Base-by-base conservation (phyloP, 768 basidiomycete genomes). In the Zangia roseola region DNA sequence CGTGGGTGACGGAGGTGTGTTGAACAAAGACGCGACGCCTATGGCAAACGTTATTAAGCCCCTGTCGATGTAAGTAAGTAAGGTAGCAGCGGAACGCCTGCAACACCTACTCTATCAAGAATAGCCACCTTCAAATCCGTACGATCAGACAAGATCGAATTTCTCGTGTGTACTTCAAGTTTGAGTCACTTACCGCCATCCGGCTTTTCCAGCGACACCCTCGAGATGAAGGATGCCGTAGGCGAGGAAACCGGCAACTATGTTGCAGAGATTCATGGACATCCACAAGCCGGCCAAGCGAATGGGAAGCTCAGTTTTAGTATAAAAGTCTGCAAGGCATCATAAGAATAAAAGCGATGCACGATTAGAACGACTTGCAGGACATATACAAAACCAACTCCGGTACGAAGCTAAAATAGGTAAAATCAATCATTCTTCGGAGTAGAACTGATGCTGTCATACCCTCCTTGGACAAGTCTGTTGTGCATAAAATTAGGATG, bases 221-320 rank as follows among this genome's bases (percentile, higher is more conserved):
- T 45, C n/a, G 4, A 58, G 51, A 19, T 43, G 49, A 9, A 86
- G 67, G 16, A 86, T 79, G 5, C 83, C 84, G 0, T 80, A 81
- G 0, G 82, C 86, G 8, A 87, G 59, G 63, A 90, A 87, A 2
- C 80, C 78, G 42, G 78, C 74, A 17, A 82, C 52, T 43, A 88
- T 80, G 37, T 76, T 64, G 3, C 78, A 71, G 2, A 76, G 47
- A 45, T 84, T 81, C 60, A 78, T 78, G 5, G 81, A 80, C 24
- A 79, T 71, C 84, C 83, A 88, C 71, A 87, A 86, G 55, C 75
- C 81, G 1, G 82, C 83, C 10, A 88, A 71, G 19, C 86, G 77
- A 7, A 61, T 43, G 10, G 59, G 57, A 17, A 85, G 70, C 58
- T 82, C 80, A 23, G 65, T 71, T 59, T 81, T 82, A 9, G 78